Percentiles rank a stretch among this genome's conserved stretches.
Evolutionary conservation across 2,329 filamentous ascomycete species (phyloP).

Genomic region (Metarhizium rileyi): DNA sequence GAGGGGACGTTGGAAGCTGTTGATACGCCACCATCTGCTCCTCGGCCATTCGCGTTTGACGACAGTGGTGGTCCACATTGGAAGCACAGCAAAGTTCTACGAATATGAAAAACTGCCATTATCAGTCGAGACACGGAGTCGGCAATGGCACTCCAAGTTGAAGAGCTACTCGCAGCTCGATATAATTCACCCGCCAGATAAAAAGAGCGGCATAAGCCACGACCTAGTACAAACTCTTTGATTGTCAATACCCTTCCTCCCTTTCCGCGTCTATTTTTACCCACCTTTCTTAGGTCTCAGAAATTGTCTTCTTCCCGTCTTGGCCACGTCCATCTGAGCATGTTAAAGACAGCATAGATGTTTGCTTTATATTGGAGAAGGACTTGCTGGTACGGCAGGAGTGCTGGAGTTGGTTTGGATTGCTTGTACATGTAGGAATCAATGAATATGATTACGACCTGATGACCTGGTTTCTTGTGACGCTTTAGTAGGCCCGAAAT

Average conservation of each 20-base stretch:
- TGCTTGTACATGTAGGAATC: constrained; percentile 2
- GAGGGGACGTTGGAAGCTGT: not conserved
- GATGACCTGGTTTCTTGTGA: not conserved
- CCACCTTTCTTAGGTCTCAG: not conserved
- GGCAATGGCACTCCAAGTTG: too few relatives aligned
- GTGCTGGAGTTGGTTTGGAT: constrained; percentile 1
- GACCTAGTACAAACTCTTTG: not conserved
- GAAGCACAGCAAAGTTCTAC: not conserved
- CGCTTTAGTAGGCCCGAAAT: too few relatives aligned
- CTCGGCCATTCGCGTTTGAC: not conserved
- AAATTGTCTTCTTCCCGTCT: not conserved
- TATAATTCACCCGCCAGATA: not conserved
- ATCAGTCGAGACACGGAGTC: too few relatives aligned
- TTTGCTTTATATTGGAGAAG: not conserved
- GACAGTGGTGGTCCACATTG: too few relatives aligned
- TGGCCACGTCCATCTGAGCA: not conserved
- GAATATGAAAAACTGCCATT: too few relatives aligned
- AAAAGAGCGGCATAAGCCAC: not conserved
- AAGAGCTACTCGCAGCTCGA: not conserved
- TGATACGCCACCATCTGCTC: not conserved
- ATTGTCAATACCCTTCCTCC: not conserved
- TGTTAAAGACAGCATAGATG: not conserved
- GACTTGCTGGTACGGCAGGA: not conserved
- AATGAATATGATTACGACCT: constrained; percentile 1
- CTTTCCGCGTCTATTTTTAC: not conserved